Evolutionary conservation across 352 stramenopile genomes (phyloP), one percentile per base, ranked within the genome.

Genomic region (Phytophthora ohioensis): DNA sequence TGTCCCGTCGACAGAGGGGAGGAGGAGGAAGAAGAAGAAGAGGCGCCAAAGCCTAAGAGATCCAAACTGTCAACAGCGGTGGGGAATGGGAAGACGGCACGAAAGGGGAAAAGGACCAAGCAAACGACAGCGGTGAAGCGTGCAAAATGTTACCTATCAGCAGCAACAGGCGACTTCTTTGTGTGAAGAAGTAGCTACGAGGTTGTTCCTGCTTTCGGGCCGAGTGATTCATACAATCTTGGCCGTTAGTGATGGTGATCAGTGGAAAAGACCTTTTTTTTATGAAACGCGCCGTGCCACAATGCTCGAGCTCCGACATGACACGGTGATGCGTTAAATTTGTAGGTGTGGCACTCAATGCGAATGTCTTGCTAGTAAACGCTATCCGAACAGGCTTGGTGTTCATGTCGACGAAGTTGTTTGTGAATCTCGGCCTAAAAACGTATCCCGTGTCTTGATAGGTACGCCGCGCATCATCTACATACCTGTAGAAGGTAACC

Each of bases 101-200:
- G 13, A 48, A 53, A 65, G 43, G 13, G 12, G 12, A 65, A 65
- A 45, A 48, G 36, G 9, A 57, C 45, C 4, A 65, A 65, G 17
- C 5, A 57, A 15, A 34, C 45, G 32, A 57, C 57, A 43, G 27
- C 47, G 13, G 34, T 21, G 57, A 65, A 45, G 12, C 45, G 38
- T 17, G 41, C 21, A 15, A 52, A 5, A 17, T 15, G 54, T 36
- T 49, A 10, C 43, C 17, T 9, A 41, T 35, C 35, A 55, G 17
- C 34, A 55, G 10, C 17, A 55, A 65, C 17, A 57, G 57, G 32
- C 57, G 57, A 39, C 35, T 65, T 45, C 45, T 65, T 9, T 65
- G 34, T 6, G 57, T 57, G 8, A 57, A 31, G 46, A 65, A 65
- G 57, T 57, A 65, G 35, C 13, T 49, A 5, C 15, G 13, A 27